phyloP scores from a whole-genome alignment of 306 rosid genomes.

The Canavalia ensiformis region DNA sequence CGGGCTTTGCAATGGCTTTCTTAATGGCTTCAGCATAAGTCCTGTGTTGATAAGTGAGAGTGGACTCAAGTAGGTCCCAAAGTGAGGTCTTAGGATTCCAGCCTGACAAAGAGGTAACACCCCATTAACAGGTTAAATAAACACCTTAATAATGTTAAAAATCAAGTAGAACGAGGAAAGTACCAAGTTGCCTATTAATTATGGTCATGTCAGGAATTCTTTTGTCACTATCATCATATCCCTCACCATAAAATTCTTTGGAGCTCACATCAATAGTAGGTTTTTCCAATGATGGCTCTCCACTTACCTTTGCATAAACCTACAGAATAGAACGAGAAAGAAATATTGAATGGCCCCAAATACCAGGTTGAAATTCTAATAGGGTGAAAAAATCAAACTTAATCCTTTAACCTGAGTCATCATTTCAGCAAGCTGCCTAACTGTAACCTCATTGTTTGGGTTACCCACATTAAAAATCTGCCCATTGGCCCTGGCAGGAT shows the following conservation, averaged over 20 bases:
- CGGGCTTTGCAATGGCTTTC: constrained; percentile 74
- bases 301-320: constrained; percentile 89
- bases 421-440: constrained; percentile 95
- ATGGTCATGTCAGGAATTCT: constrained; percentile 98
- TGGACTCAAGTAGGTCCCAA: constrained; percentile 92
- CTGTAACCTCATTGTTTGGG: constrained; percentile 96
- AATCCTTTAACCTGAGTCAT: constrained; percentile 74
- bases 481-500: constrained; percentile 85
- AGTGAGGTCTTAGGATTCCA: constrained; percentile 95
- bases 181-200: constrained; percentile 91
- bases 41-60: constrained; percentile 93
- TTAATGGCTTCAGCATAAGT: constrained; percentile 89
- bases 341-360: constrained; percentile 8
- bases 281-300: constrained; percentile 64
- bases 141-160: constrained; percentile 3
- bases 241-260: constrained; percentile 89
- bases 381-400: constrained; percentile 7
- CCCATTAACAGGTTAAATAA: constrained; percentile 20
- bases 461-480: constrained; percentile 95
- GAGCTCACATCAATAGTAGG: constrained; percentile 89
- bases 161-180: background rate
- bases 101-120: constrained; percentile 54
- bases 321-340: constrained; percentile 40
- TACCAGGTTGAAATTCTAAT: background rate
- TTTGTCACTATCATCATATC: constrained; percentile 94